Percentiles rank a stretch among this genome's conserved stretches.
These are phyloP conservation scores for Solanum corneliomulleri DNA, from an alignment of 257 asterid genomes.

Conservation along the genomic window DNA sequence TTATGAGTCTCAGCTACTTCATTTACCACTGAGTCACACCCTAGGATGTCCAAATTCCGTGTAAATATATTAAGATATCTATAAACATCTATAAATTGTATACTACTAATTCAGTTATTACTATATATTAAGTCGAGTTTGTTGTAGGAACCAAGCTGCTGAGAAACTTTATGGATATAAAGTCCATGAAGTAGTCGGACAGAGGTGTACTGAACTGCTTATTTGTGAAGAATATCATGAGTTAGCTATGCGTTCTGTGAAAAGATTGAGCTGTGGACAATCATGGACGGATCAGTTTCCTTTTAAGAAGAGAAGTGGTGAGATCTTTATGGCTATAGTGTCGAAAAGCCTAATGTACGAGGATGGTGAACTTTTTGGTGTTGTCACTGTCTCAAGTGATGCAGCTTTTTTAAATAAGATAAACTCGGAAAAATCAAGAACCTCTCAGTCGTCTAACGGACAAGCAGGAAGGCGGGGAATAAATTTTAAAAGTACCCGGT, in stretches of 20 bases:
- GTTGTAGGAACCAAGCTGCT: conserved; percentile 62
- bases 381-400: conserved; percentile 64
- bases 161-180: conserved; percentile 68
- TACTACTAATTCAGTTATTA: background rate
- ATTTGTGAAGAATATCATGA: conserved; percentile 32
- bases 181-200: conserved; percentile 47
- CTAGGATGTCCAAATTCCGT: background rate
- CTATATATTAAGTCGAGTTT: background rate
- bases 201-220: conserved; percentile 23
- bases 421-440: conserved; percentile 3
- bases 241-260: conserved; percentile 15
- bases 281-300: conserved; percentile 78
- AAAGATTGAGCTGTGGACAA: conserved; percentile 30
- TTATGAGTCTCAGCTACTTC: too few species aligned
- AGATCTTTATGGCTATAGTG: conserved; percentile 48
- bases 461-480: conserved; percentile 18
- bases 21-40: too few species aligned
- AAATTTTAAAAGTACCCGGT: conserved; percentile 22
- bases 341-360: conserved; percentile 58
- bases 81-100: background rate
- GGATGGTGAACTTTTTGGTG: conserved; percentile 49
- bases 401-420: conserved; percentile 40
- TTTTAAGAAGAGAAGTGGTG: conserved; percentile 42
- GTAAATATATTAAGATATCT: background rate
- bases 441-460: conserved; percentile 2